Evolutionary conservation across 768 basidiomycete genomes (phyloP).

Genomic region (Mycena venus): DNA sequence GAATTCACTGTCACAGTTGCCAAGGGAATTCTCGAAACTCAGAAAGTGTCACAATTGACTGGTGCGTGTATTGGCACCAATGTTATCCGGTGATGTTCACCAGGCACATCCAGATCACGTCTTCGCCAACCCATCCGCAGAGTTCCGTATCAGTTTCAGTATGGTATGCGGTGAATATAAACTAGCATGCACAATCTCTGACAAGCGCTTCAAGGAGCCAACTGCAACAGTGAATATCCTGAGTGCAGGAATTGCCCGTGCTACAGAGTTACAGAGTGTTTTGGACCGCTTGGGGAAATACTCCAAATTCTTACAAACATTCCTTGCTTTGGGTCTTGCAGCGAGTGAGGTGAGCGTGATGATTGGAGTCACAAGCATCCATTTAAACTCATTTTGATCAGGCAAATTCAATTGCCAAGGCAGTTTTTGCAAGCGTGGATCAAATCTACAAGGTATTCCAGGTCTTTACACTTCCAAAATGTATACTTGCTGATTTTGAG

Average conservation of each 20-base stretch:
- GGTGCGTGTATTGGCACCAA: background rate
- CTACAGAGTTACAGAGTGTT: constrained; percentile 25
- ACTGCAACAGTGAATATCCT: background rate
- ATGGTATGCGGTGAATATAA: background rate
- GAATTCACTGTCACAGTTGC: background rate
- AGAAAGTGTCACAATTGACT: constrained; percentile 1
- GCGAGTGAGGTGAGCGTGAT: background rate
- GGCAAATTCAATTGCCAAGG: constrained; percentile 38
- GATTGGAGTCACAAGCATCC: background rate
- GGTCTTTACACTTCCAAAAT: background rate
- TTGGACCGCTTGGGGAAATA: constrained; percentile 35
- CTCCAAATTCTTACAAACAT: constrained; percentile 28
- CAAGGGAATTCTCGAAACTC: background rate
- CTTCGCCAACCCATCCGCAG: background rate
- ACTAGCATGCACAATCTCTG: background rate
- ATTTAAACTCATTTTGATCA: constrained; percentile 33
- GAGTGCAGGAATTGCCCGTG: background rate
- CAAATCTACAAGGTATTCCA: constrained; percentile 34
- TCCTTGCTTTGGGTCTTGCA: background rate
- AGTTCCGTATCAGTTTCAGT: constrained; percentile 6
- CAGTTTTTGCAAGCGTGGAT: constrained; percentile 37
- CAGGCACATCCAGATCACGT: constrained; percentile 1
- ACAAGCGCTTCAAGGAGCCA: background rate
- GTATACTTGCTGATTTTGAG: background rate
- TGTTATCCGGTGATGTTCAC: background rate